Conservation (phyloP, 2,329 filamentous ascomycete genomes). For the Aspergillus aculeatinus region DNA sequence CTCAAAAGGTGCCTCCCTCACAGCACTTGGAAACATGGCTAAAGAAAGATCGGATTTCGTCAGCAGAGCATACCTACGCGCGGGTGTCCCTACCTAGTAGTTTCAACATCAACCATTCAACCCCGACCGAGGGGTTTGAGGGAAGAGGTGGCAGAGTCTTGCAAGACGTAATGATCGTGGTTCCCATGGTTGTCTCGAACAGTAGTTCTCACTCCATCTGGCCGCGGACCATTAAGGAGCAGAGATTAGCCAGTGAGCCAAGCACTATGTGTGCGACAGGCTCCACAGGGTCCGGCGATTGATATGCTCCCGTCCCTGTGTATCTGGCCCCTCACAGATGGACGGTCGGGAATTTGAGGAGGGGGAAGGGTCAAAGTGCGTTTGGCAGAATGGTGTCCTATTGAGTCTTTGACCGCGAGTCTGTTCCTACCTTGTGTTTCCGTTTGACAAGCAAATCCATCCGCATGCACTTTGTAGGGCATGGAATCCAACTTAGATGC, state of each 20-base stretch:
- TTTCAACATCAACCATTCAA: not conserved
- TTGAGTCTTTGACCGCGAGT: not conserved
- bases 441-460: not conserved
- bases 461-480: not conserved
- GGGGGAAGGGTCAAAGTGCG: not conserved
- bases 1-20: not conserved
- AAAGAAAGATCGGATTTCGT: not conserved
- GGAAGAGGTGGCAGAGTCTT: not conserved
- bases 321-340: conserved; percentile 13
- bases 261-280: conserved; percentile 15
- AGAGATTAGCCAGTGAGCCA: conserved; percentile 10
- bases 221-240: conserved; percentile 8
- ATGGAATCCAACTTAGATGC: not conserved
- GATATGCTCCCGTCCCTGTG: conserved; percentile 17
- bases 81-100: not conserved
- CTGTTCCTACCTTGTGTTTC: not conserved
- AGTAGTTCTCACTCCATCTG: conserved; percentile 14
- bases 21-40: not conserved
- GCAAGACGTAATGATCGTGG: conserved; percentile 6
- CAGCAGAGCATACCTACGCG: not conserved
- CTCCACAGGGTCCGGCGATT: conserved; percentile 20
- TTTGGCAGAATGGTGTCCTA: not conserved
- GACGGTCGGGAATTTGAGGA: not conserved
- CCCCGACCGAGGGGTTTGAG: not conserved
- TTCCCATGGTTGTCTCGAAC: conserved; percentile 23